Evolutionary conservation across 768 basidiomycete species (phyloP).

Genomic region (Rhizopogon sp.): DNA sequence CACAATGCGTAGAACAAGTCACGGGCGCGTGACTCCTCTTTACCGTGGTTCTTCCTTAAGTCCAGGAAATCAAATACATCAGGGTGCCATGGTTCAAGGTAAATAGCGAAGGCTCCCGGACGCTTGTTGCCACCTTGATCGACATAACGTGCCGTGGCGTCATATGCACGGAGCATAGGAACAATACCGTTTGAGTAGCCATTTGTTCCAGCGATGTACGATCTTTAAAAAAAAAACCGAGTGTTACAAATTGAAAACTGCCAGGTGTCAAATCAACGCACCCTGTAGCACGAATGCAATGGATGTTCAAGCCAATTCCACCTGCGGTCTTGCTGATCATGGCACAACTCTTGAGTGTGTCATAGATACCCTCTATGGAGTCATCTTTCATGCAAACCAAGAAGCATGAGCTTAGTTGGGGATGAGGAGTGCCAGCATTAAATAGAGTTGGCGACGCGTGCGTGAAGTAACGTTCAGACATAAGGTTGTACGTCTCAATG

Average conservation of each 20-base stretch:
- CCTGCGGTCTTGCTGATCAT: conserved; percentile 99
- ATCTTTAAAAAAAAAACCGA: conserved; percentile 47
- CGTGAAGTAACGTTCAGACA: conserved; percentile 98
- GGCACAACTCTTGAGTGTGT: conserved; percentile 95
- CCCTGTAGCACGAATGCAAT: conserved; percentile 96
- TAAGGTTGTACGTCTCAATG: conserved; percentile 89
- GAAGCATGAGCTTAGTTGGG: conserved; percentile 97
- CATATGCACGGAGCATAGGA: conserved; percentile 97
- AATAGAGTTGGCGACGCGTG: conserved; percentile 97
- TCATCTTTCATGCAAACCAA: conserved; percentile 98
- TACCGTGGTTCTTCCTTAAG: conserved; percentile 97
- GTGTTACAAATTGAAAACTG: not conserved
- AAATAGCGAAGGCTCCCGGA: conserved; percentile 97
- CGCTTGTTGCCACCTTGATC: conserved; percentile 99
- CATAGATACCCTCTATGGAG: conserved; percentile 98
- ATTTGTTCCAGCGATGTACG: conserved; percentile 98
- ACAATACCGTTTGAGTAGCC: conserved; percentile 99
- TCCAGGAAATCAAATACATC: conserved; percentile 98
- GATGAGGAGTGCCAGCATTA: conserved; percentile 93
- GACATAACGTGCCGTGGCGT: conserved; percentile 97
- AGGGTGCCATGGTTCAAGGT: conserved; percentile 98
- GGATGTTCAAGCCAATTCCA: conserved; percentile 94
- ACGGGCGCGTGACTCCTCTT: conserved; percentile 93
- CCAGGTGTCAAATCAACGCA: conserved; percentile 30
- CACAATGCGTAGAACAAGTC: conserved; percentile 98